Percentiles rank a stretch among this genome's conserved stretches.
phyloP scores from a whole-genome alignment of 2,329 filamentous ascomycete species.

The Venturia aucupariae region DNA sequence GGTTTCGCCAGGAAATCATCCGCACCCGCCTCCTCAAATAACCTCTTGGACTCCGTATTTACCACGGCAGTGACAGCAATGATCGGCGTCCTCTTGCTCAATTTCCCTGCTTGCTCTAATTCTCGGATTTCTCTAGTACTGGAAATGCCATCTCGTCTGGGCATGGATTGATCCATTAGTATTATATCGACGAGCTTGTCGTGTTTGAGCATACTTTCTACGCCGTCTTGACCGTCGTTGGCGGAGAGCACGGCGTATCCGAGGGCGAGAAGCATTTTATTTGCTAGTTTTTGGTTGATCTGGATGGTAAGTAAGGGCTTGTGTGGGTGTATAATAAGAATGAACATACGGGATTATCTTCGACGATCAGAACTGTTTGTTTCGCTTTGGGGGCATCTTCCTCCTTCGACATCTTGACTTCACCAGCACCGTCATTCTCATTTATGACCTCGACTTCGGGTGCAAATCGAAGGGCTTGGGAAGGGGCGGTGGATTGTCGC shows the following conservation, averaged over 20 bases:
- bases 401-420: not conserved
- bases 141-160: constrained; percentile 11
- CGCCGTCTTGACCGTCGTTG: constrained; percentile 10
- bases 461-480: constrained; percentile 13
- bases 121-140: constrained; percentile 12
- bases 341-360: constrained; percentile 10
- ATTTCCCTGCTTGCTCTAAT: constrained; percentile 11
- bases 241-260: constrained; percentile 6
- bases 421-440: not conserved
- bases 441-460: constrained; percentile 12
- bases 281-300: constrained; percentile 14
- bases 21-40: constrained; percentile 11
- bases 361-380: constrained; percentile 9
- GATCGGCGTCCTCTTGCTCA: constrained; percentile 9
- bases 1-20: constrained; percentile 14
- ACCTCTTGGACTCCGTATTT: constrained; percentile 6
- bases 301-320: not conserved
- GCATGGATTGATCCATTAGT: constrained; percentile 15
- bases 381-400: not conserved
- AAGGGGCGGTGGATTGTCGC: constrained; percentile 10
- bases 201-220: not conserved
- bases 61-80: constrained; percentile 15
- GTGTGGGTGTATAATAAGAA: not conserved
- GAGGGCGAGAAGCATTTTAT: constrained; percentile 8
- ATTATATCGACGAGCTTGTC: constrained; percentile 7